phyloP scores from a whole-genome alignment of 1,284 basidiomycete species.

The Pascua guehoae region DNA sequence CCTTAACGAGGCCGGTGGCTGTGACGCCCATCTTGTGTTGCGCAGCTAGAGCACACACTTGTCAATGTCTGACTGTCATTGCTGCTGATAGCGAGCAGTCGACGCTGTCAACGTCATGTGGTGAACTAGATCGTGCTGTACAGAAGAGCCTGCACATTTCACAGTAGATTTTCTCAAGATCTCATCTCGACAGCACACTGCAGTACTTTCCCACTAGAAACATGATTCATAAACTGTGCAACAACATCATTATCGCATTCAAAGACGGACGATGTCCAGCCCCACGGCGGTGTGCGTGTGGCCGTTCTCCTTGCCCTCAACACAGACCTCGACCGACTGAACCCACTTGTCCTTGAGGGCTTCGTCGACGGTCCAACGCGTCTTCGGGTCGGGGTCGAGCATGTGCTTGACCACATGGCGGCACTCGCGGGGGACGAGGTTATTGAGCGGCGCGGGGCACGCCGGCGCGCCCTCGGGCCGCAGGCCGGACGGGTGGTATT shows the following conservation, averaged over 20 bases:
- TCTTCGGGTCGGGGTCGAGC: constrained; percentile 90
- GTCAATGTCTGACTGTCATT: too few relatives aligned
- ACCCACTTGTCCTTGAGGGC: constrained; percentile 81
- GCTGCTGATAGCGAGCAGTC: too few relatives aligned
- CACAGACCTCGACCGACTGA: constrained; percentile 60
- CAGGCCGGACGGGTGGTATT: constrained; percentile 52
- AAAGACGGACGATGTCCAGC: constrained; percentile 32
- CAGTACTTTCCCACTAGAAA: not conserved
- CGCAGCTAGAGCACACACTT: too few relatives aligned
- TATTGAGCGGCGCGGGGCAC: constrained; percentile 60
- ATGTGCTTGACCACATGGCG: constrained; percentile 83
- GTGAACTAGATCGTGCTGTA: too few relatives aligned
- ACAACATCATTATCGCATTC: constrained; percentile 9
- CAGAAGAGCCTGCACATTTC: too few relatives aligned
- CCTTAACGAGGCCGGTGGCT: too few relatives aligned
- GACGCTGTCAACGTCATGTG: too few relatives aligned
- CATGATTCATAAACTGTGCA: constrained; percentile 10
- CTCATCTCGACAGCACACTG: not conserved
- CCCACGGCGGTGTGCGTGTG: constrained; percentile 42
- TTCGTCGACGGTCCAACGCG: constrained; percentile 75
- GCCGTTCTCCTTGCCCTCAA: constrained; percentile 38
- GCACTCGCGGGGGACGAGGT: constrained; percentile 82
- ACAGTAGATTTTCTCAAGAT: not conserved
- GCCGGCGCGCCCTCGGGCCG: constrained; percentile 17
- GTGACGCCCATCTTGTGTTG: too few relatives aligned